Base-by-base conservation (phyloP, 2,329 filamentous ascomycete species). In the Diplocarpon rosae region DNA sequence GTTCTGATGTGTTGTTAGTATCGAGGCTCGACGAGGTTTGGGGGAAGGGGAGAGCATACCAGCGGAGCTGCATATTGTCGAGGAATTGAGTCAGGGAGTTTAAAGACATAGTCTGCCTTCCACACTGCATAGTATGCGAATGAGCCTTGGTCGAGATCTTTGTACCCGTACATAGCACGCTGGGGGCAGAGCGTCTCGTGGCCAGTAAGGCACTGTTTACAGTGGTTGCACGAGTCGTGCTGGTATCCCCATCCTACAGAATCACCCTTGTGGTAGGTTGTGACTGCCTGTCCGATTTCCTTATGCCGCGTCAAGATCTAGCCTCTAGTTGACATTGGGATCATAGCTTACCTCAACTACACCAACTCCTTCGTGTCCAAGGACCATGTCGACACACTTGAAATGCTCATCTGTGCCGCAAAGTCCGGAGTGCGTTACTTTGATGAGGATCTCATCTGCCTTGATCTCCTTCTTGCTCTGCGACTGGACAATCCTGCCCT, bases 381-480 rank as follows among this genome's bases (percentile, higher is more conserved):
- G 61, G 11, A 56, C 65, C 59, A 65, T 64, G 44, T 65, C 63
- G 2, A 36, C 61, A 6, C 52, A 46, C 45, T 44, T 56, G 48
- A 59, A 63, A 51, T 71, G 67, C 39, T 67, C 52, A 47, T 69
- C 72, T 3, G 80, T 84, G 39, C 75, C 77, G 60, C 81, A 85
- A 41, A 84, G 66, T 27, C 81, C 80, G 2, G 78, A 80, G 46
- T 78, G 76, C 13, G 78, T 83, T 49, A 84, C 67, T 44, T 70
- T 71, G 57, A 85, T 59, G 24, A 79, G 68, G 41, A 83, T 78
- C 47, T 81, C 66, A 60, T 78, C 70, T 40, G 65, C 63, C 1
- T 55, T 57, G 34, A 76, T 60, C 13, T 71, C 65, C 34, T 61
- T 58, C 15, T 63, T 67, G 35, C 70, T 73, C 39, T 65, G 66